Evolutionary conservation across 2,329 filamentous ascomycete genomes (phyloP), one percentile per base, ranked within the genome.

Genomic region (Aureobasidium sp.): DNA sequence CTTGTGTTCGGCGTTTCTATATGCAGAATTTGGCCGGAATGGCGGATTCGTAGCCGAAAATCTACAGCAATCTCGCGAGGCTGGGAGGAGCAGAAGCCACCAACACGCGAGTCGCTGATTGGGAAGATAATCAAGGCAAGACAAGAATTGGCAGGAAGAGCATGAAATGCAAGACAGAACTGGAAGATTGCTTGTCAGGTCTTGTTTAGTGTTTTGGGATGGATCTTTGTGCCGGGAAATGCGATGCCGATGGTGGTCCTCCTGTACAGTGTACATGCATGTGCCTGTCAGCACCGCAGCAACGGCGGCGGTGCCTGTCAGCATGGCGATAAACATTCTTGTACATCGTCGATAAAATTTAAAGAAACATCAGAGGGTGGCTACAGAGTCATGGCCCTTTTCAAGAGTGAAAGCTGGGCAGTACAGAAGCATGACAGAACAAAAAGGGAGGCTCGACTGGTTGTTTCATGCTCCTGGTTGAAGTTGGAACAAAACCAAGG

Each of bases 221-320:
- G 13, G n/a, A 16, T 52, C n/a, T 52, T 36, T 21, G 21, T 54
- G 37, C 37, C 52, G 52, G 34, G 15, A 32, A 42, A 11, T 42
- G 52, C 52, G 52, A 44, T 29, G 37, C 25, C 39, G 37, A 27
- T 15, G 13, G 45, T 48, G 25, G 8, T 44, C 11, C 11, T 44
- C 1, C 21, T 8, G 45, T 48, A 47, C 44, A 48, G 15, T 48
- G 27, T 42, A 39, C 52, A 54, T 29, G 53, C 39, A 57, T 39
- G 53, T 55, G 29, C 52, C 37, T 55, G 52, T 55, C 53, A 57
- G 53, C 53, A 44, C 39, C 11, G 52, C 29, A 57, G 53, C 53
- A 54, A 54, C 49, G 34, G 34, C 50, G 41, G 29, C 41, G 53
- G 53, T 57, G 41, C 53, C 53, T 57, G 53, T 57, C 41, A 57